Percentiles rank a stretch among this genome's conserved stretches.
These are phyloP conservation scores for Gonapodya sp. DNA, from an alignment of 192 early-diverging fungal genomes.

Conservation along the genomic window DNA sequence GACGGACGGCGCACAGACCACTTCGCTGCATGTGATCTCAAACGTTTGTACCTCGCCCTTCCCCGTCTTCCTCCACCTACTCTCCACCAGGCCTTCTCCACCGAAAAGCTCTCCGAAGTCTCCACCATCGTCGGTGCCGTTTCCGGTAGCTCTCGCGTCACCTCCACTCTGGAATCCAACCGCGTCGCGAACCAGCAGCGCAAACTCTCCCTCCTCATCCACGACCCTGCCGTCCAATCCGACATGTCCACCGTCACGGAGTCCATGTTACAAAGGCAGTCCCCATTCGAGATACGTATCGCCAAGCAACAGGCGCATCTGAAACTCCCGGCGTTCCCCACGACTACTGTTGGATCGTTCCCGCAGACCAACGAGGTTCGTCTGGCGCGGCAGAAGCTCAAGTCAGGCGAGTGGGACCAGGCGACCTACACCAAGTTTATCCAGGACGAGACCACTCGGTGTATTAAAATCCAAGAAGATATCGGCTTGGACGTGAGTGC, in stretches of 20 bases:
- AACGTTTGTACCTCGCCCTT: too few relatives aligned
- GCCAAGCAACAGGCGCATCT: slow-evolving; percentile 61
- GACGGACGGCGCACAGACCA: too few relatives aligned
- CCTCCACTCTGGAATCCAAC: slow-evolving; percentile 61
- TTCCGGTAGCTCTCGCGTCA: slow-evolving; percentile 31
- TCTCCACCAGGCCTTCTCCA: slow-evolving; percentile 55
- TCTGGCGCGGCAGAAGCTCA: slow-evolving; percentile 77
- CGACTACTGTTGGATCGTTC: slow-evolving; percentile 97
- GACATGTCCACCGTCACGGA: slow-evolving; percentile 55
- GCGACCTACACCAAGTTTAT: slow-evolving; percentile 73
- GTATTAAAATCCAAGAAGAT: slow-evolving; percentile 81
- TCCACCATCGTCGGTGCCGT: slow-evolving; percentile 52
- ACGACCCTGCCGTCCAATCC: slow-evolving; percentile 70
- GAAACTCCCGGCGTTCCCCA: slow-evolving; percentile 84
- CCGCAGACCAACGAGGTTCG: slow-evolving; percentile 97
- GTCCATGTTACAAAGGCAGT: slow-evolving; percentile 64
- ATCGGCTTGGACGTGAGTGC: slow-evolving; percentile 63
- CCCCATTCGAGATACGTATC: slow-evolving; percentile 62
- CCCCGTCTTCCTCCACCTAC: not conserved
- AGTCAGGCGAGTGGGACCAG: slow-evolving; percentile 63
- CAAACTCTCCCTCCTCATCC: slow-evolving; percentile 67
- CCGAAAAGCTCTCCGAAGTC: slow-evolving; percentile 85
- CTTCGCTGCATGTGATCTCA: too few relatives aligned
- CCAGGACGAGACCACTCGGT: slow-evolving; percentile 71
- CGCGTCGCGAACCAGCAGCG: slow-evolving; percentile 48